Evolutionary conservation across 495 filamentous ascomycete genomes (phyloP), one percentile per base, ranked within the genome.

Genomic region (Trichoderma erinaceum): DNA sequence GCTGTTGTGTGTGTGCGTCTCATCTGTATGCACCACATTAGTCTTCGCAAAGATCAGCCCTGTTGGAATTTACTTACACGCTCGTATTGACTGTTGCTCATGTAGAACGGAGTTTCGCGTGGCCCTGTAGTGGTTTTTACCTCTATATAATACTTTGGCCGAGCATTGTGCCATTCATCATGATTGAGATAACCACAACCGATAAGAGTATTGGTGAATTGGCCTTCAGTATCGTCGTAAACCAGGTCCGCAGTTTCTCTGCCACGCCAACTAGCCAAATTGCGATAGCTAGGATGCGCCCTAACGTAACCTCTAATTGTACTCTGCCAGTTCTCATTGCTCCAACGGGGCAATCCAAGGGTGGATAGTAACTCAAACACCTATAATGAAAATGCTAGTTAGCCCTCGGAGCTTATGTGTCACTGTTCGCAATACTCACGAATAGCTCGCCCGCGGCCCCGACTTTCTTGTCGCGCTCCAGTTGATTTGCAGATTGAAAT

Each of bases 381-480:
- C 81, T 84, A 27, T 29, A 29, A 35, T 38, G 29, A 69, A 41
- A 38, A 50, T 46, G 4, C 29, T 5, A 16, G 18, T 41, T 21
- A 52, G 25, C 21, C 10, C 10, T 18, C 44, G 41, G 11, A 16
- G 61, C 27, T 7, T 7, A 4, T 6, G 50, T 32, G 1, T 50
- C 15, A n/a, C 65, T 35, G 43, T n/a, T 27, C 1, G 29, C 32
- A 61, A 50, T 23, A 73, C 78, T 72, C 70, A 81, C 81, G 65
- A 77, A 82, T n/a, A 83, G 72, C 66, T 83, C 81, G 13, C 81
- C 81, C 2, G 79, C 80, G 0, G 81, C 80, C 15, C 80, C 81
- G 63, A 83, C 73, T 63, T 74, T 75, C 66, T 66, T 75, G 68
- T 80, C 75, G 23, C 78, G 71, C 48, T 76, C 76, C 4, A 79